These are phyloP conservation scores for Castanea mollissima DNA, from an alignment of 306 rosid species.

Conservation along the genomic window DNA sequence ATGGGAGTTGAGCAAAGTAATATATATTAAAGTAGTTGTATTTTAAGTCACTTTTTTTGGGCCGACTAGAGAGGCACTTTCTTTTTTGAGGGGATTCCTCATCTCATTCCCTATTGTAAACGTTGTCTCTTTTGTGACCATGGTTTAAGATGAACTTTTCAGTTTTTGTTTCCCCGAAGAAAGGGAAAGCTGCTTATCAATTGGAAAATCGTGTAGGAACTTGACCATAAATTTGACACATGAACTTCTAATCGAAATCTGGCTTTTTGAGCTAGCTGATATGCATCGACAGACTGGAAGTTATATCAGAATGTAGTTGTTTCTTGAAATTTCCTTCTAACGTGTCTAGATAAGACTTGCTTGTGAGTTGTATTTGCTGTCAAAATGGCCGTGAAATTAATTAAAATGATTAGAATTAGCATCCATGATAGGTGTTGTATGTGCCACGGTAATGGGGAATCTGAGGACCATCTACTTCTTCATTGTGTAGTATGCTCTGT, in stretches of 20 bases:
- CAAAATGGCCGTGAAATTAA: neutral
- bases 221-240: neutral
- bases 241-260: neutral
- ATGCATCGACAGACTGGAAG: neutral
- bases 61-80: neutral
- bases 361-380: neutral
- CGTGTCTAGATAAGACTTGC: neutral
- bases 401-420: neutral
- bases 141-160: neutral
- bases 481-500: no score
- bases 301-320: neutral
- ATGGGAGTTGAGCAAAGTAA: neutral
- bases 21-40: neutral
- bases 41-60: neutral
- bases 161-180: neutral
- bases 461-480: no score
- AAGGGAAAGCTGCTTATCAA: neutral
- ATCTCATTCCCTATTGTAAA: neutral
- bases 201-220: neutral
- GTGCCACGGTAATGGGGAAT: no score
- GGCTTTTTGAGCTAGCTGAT: neutral
- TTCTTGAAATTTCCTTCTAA: neutral
- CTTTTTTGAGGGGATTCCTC: neutral
- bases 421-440: neutral
- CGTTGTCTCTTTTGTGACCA: neutral